phyloP scores from a whole-genome alignment of 345 rosid species.

The Camelina laxa region DNA sequence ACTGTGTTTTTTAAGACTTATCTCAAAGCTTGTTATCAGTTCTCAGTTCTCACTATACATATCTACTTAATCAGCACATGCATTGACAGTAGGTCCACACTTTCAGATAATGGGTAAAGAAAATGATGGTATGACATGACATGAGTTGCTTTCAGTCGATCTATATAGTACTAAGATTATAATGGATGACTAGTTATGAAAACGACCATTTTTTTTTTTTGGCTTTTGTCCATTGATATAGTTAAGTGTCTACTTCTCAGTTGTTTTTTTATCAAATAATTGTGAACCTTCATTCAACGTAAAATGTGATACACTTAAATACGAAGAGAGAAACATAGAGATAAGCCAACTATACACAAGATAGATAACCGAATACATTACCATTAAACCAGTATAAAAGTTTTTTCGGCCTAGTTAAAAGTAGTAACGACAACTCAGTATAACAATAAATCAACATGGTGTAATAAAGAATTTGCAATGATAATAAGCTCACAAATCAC shows the following conservation, averaged over 20 bases:
- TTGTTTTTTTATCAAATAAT: no score
- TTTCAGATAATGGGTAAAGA: conserved; percentile 32
- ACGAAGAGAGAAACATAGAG: no score
- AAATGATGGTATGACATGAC: conserved; percentile 33
- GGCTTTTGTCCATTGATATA: not conserved
- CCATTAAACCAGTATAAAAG: no score
- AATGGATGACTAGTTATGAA: conserved; percentile 8
- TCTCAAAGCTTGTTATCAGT: not conserved
- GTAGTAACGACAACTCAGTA: not conserved
- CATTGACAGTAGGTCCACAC: conserved; percentile 25
- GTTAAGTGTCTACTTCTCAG: not conserved
- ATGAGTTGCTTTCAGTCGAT: conserved; percentile 38
- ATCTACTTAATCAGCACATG: conserved; percentile 33
- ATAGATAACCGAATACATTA: no score
- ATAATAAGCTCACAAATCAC: not conserved
- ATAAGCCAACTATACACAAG: no score
- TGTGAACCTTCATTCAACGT: no score
- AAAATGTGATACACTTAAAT: no score
- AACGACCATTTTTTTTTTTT: conserved; percentile 4
- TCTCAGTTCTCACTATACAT: not conserved
- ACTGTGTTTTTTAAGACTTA: not conserved
- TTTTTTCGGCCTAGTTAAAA: not conserved
- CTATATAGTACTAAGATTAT: not conserved
- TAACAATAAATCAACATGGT: not conserved
- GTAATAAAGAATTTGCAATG: conserved; percentile 2